Evolutionary conservation across 805 yeast genomes (phyloP).

Genomic region (Tetrapisispora arboricola): DNA sequence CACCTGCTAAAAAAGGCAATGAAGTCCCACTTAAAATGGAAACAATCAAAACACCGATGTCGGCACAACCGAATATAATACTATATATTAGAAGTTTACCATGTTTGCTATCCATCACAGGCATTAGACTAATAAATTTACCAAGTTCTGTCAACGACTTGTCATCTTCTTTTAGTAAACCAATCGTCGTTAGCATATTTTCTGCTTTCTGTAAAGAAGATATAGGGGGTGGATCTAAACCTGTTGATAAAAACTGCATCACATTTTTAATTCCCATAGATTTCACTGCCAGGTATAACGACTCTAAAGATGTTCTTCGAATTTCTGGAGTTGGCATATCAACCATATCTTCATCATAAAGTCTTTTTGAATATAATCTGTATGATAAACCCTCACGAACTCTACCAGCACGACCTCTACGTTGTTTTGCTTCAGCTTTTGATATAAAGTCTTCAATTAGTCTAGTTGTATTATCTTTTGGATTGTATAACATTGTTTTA

Average conservation of each 20-base stretch:
- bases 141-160: conserved; percentile 64
- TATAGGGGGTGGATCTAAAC: conserved; percentile 70
- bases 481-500: conserved; percentile 64
- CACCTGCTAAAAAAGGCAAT: conserved; percentile 52
- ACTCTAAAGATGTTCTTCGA: conserved; percentile 71
- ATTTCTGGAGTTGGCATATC: conserved; percentile 84
- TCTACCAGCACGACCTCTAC: conserved; percentile 99
- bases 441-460: conserved; percentile 81
- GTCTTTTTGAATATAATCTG: conserved; percentile 59
- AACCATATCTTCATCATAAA: conserved; percentile 47
- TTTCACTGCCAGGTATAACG: conserved; percentile 71
- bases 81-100: conserved; percentile 77
- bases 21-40: conserved; percentile 63
- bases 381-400: conserved; percentile 74
- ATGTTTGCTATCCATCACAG: conserved; percentile 70
- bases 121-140: conserved; percentile 64
- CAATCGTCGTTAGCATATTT: conserved; percentile 50
- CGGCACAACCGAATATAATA: conserved; percentile 73
- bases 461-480: conserved; percentile 55
- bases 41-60: conserved; percentile 68
- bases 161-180: conserved; percentile 47
- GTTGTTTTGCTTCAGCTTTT: conserved; percentile 76
- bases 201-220: conserved; percentile 32
- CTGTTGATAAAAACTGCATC: conserved; percentile 53
- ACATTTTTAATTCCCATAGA: conserved; percentile 80